Conservation (phyloP, 2,329 filamentous ascomycete genomes). For the Juglanconis oblonga region DNA sequence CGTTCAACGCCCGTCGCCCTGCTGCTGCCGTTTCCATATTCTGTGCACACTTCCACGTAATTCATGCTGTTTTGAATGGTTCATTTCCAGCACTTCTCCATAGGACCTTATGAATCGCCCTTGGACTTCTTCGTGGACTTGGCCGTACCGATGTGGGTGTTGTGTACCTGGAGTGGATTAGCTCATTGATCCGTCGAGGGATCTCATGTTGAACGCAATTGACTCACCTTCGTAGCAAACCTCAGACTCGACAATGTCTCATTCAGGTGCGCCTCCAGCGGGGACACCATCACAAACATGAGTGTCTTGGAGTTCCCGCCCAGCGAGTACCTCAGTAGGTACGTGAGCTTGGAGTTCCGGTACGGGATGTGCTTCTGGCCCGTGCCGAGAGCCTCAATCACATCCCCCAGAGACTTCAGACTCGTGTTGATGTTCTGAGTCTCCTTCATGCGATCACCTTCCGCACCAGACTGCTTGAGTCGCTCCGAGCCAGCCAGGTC, state of each 20-base stretch:
- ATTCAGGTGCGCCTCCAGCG: conserved; percentile 82
- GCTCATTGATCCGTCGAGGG: conserved; percentile 5
- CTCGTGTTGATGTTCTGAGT: conserved; percentile 98
- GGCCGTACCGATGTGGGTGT: conserved; percentile 88
- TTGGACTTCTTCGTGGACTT: conserved; percentile 67
- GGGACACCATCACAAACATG: conserved; percentile 99
- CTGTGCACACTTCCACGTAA: conserved; percentile 3
- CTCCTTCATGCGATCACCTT: conserved; percentile 85
- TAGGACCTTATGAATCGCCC: conserved; percentile 29
- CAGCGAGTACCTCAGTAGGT: conserved; percentile 89
- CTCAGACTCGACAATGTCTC: conserved; percentile 93
- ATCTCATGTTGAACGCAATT: background rate
- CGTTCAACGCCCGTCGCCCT: conserved; percentile 8
- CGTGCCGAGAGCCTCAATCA: conserved; percentile 87
- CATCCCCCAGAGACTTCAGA: conserved; percentile 86
- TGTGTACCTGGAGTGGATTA: conserved; percentile 59
- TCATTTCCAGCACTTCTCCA: background rate
- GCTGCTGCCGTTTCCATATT: background rate
- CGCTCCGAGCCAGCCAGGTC: conserved; percentile 93
- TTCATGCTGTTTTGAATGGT: background rate
- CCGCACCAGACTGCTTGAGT: conserved; percentile 80
- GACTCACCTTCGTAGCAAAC: conserved; percentile 84
- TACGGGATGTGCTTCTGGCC: conserved; percentile 87
- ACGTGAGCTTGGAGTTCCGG: conserved; percentile 94
- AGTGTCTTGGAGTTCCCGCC: conserved; percentile 96